These are phyloP conservation scores for Fusarium tricinctum DNA, from an alignment of 2,329 filamentous ascomycete species.

Conservation along the genomic window DNA sequence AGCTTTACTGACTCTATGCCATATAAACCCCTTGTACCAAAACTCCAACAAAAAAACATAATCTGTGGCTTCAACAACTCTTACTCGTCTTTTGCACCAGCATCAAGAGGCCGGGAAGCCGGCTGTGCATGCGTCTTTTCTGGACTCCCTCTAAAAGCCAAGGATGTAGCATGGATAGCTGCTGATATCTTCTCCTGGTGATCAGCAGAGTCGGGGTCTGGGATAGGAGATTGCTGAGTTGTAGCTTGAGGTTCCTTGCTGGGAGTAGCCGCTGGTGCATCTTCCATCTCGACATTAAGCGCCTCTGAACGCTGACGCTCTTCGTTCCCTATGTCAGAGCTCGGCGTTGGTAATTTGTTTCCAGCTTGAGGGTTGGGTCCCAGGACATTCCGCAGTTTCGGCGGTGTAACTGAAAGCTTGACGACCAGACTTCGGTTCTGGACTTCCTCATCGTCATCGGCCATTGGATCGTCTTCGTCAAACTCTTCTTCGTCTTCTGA, in stretches of 20 bases:
- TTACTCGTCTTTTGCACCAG: conserved; percentile 51
- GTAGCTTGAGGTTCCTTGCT: conserved; percentile 9
- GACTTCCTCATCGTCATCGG: conserved; percentile 66
- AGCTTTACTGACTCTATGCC: conserved; percentile 42
- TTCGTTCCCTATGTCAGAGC: conserved; percentile 37
- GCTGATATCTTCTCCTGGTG: conserved; percentile 50
- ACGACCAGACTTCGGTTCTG: conserved; percentile 76
- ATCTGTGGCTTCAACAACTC: conserved; percentile 27
- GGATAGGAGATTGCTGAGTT: conserved; percentile 28
- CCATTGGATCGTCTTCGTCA: conserved; percentile 70
- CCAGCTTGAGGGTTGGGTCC: conserved; percentile 41
- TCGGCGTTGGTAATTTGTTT: conserved; percentile 44
- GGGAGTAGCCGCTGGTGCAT: conserved; percentile 37
- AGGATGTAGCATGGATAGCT: conserved; percentile 58
- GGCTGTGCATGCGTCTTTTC: conserved; percentile 64
- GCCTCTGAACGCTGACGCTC: conserved; percentile 31
- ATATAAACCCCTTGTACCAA: conserved; percentile 37
- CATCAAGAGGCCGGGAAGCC: conserved; percentile 51
- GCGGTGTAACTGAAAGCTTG: conserved; percentile 72
- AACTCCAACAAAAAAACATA: conserved; percentile 47
- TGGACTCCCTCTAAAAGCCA: conserved; percentile 73
- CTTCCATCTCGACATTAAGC: conserved; percentile 47
- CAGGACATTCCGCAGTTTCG: conserved; percentile 54
- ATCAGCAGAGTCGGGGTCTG: conserved; percentile 16
- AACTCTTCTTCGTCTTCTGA: conserved; percentile 71